Conservation (phyloP, 2,329 filamentous ascomycete species). For the Xylariaceae sp. region DNA sequence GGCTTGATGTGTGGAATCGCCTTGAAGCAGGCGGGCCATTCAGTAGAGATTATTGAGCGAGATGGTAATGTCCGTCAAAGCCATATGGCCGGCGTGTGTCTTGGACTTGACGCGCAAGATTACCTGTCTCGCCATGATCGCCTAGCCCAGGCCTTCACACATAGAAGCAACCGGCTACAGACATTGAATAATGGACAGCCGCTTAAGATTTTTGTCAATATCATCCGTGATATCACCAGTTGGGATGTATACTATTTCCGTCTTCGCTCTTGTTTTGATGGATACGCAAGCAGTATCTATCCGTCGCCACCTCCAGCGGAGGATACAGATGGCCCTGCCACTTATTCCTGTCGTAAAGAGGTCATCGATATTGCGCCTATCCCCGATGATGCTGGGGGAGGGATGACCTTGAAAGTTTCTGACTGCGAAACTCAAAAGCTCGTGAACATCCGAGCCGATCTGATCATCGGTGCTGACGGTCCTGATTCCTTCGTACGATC, state of each 20-base stretch:
- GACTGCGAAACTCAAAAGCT: not conserved
- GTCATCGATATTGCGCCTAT: not conserved
- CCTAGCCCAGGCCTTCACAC: not conserved
- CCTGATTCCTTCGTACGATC: conserved; percentile 17
- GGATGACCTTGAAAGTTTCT: not conserved
- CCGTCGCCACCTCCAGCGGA: not conserved
- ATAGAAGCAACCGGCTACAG: conserved; percentile 2
- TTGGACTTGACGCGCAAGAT: conserved; percentile 2
- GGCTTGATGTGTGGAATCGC: conserved; percentile 28
- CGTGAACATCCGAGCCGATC: conserved; percentile 3
- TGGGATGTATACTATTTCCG: conserved; percentile 25
- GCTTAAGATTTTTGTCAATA: not conserved
- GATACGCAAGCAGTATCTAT: conserved; percentile 13
- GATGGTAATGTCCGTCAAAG: conserved; percentile 21
- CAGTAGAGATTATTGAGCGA: conserved; percentile 16
- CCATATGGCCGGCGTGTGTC: conserved; percentile 22
- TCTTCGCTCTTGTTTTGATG: conserved; percentile 24
- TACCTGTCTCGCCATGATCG: conserved; percentile 16
- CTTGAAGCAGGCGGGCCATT: conserved; percentile 20
- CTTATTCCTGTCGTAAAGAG: not conserved
- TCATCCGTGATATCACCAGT: conserved; percentile 13
- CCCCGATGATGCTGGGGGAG: not conserved
- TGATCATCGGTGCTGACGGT: conserved; percentile 25
- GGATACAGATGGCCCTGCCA: conserved; percentile 2
- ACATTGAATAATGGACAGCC: not conserved